Base-by-base conservation (phyloP, 129 eudicot genomes). In the Arctium minus region DNA sequence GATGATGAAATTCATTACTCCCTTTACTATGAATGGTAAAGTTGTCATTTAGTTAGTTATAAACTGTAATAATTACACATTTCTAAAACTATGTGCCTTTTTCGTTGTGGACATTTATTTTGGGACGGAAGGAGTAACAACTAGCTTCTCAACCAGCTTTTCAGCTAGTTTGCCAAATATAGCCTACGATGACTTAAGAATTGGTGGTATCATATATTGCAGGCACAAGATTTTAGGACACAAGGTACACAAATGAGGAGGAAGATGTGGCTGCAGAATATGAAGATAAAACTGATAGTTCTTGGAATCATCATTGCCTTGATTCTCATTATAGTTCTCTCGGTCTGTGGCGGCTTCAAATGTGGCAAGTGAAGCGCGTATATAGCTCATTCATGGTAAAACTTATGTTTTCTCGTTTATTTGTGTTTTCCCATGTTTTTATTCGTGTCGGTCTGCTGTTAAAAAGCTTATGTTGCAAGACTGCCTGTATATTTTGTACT, bases 201-300 rank as follows among this genome's bases (percentile, higher is more conserved):
- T 37, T 12, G 56, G 38, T 42, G 39, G 3, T 5, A 73, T 15
- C 2, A 1, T 39, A 18, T 70, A 38, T 76, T 81, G 37, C 85
- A 90, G 94, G 94, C 92, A 38, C 94, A 91, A 83, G 94, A 91
- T 80, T 91, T 88, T 60, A 89, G 90, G 90, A 72, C 74, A 48
- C 94, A 91, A 39, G 94, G 94, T 33, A 91, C 94, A 32, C 88
- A 91, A 75, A 91, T 91, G 72, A 88, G 85, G 89, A 86, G 92
- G 85, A 91, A 91, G 85, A 88, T 88, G 92, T 88, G 92, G 94
- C 8, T 80, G 72, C 90, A 91, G 77, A 91, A 91, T 27, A 91
- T 91, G 94, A 91, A 91, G 88, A 89, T 91, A 42, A 89, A 91
- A 81, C 82, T 91, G 40, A 81, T 91, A 46, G 92, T 87, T 53